Percentiles rank a stretch among this genome's conserved stretches.
These are phyloP conservation scores for Wakefieldia striispora DNA, from an alignment of 768 basidiomycete genomes.

Conservation along the genomic window DNA sequence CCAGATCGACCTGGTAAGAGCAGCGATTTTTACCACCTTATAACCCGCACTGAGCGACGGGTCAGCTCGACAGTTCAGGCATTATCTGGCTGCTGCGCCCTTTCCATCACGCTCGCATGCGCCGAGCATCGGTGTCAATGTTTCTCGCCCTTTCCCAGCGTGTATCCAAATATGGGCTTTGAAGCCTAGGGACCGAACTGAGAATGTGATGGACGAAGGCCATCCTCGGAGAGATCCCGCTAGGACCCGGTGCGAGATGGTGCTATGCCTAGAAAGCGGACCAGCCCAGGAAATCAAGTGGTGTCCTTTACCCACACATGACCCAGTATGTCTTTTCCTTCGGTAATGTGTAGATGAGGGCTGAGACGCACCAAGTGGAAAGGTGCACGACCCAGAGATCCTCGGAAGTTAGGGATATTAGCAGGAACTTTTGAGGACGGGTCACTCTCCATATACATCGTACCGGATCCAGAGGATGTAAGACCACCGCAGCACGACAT, in stretches of 20 bases:
- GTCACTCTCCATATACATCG: slow-evolving; percentile 68
- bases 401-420: slow-evolving; percentile 74
- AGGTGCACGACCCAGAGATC: slow-evolving; percentile 17
- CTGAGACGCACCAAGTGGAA: slow-evolving; percentile 19
- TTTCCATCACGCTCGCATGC: slow-evolving; percentile 63
- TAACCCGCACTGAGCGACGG: not conserved
- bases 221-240: slow-evolving; percentile 14
- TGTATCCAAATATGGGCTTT: slow-evolving; percentile 89
- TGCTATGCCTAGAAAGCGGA: slow-evolving; percentile 80
- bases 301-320: slow-evolving; percentile 89
- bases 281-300: slow-evolving; percentile 82
- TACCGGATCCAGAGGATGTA: slow-evolving; percentile 74
- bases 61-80: slow-evolving; percentile 53
- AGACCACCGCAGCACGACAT: slow-evolving; percentile 25
- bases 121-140: slow-evolving; percentile 63
- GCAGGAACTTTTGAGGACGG: slow-evolving; percentile 89
- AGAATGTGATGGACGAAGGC: slow-evolving; percentile 22
- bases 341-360: not conserved
- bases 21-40: not conserved
- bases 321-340: slow-evolving; percentile 37
- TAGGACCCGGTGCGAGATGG: slow-evolving; percentile 74
- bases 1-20: slow-evolving; percentile 52
- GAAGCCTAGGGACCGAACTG: slow-evolving; percentile 15
- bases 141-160: slow-evolving; percentile 51
- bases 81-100: slow-evolving; percentile 84